These are phyloP conservation scores for Phytophthora crassamura DNA, from an alignment of 352 stramenopile species.

Conservation along the genomic window DNA sequence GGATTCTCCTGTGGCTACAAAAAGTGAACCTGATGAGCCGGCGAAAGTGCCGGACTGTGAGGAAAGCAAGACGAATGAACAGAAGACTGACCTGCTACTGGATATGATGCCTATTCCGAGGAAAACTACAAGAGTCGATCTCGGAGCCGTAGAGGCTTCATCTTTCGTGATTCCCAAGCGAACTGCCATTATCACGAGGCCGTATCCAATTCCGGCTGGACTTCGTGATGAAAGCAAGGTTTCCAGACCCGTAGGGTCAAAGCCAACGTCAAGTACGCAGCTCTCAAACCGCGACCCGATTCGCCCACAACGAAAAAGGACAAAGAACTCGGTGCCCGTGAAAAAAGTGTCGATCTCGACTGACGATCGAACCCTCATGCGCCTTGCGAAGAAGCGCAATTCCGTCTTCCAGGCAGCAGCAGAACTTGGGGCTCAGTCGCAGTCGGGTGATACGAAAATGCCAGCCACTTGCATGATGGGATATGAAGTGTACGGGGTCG, in stretches of 20 bases:
- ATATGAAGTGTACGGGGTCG: conserved; percentile 29
- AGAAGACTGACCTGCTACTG: conserved; percentile 10
- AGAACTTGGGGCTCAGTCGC: conserved; percentile 9
- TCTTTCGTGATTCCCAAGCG: conserved; percentile 36
- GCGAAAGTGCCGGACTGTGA: conserved; percentile 17
- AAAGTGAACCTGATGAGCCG: background rate
- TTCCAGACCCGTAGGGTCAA: background rate
- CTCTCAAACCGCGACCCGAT: conserved; percentile 21
- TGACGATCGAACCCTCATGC: conserved; percentile 48
- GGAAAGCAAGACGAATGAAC: background rate
- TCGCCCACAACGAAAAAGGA: conserved; percentile 17
- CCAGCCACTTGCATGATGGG: conserved; percentile 7
- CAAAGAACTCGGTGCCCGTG: conserved; percentile 51
- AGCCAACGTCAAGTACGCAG: background rate
- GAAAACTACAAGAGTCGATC: conserved; percentile 9
- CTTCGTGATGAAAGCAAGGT: background rate
- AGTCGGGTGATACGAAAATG: conserved; percentile 1
- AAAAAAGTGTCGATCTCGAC: conserved; percentile 23
- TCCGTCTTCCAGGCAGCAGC: conserved; percentile 40
- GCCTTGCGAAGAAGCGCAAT: conserved; percentile 50
- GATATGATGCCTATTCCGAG: conserved; percentile 33
- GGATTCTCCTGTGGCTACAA: background rate
- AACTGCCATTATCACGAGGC: background rate
- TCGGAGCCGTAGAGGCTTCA: background rate
- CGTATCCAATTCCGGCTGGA: background rate